Conservation (phyloP, 306 rosid genomes). For the Vigna nakashimae region DNA sequence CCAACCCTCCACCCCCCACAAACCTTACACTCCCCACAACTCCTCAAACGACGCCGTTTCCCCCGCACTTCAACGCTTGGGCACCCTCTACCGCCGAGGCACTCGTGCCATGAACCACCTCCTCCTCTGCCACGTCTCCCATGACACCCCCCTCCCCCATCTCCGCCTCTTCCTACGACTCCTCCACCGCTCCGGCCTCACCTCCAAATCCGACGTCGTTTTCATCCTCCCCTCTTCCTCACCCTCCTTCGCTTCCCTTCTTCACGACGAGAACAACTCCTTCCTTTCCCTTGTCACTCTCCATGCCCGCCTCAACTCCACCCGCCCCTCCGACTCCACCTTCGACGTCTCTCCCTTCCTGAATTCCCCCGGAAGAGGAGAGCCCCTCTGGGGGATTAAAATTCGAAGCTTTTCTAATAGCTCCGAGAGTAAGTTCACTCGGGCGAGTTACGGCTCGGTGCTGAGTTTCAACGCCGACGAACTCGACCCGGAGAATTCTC, state of each 20-base stretch:
- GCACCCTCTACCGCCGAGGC: slow-evolving; percentile 74
- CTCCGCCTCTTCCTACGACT: slow-evolving; percentile 65
- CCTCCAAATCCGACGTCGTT: slow-evolving; percentile 69
- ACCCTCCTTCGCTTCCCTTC: slow-evolving; percentile 47
- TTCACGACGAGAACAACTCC: slow-evolving; percentile 61
- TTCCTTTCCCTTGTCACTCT: slow-evolving; percentile 55
- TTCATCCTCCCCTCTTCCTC: slow-evolving; percentile 55
- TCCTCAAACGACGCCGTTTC: neutral
- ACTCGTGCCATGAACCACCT: slow-evolving; percentile 75
- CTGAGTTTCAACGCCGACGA: slow-evolving; percentile 74
- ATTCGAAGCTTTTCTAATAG: slow-evolving; percentile 21
- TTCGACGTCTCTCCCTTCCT: slow-evolving; percentile 60
- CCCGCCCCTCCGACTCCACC: slow-evolving; percentile 30
- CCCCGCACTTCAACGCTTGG: slow-evolving; percentile 56
- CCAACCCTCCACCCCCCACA: slow-evolving; percentile 34
- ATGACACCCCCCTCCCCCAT: slow-evolving; percentile 51
- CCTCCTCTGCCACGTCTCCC: slow-evolving; percentile 67
- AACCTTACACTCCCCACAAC: slow-evolving; percentile 12
- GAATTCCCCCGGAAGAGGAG: slow-evolving; percentile 43
- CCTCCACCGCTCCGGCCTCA: slow-evolving; percentile 74
- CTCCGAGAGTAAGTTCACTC: neutral
- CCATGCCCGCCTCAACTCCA: slow-evolving; percentile 41
- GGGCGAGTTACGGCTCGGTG: slow-evolving; percentile 78
- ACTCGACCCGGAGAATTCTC: slow-evolving; percentile 89
- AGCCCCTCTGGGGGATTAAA: slow-evolving; percentile 70